Evolutionary conservation across 495 filamentous ascomycete species (phyloP), one percentile per base, ranked within the genome.

Genomic region (Apiosordaria backusii): DNA sequence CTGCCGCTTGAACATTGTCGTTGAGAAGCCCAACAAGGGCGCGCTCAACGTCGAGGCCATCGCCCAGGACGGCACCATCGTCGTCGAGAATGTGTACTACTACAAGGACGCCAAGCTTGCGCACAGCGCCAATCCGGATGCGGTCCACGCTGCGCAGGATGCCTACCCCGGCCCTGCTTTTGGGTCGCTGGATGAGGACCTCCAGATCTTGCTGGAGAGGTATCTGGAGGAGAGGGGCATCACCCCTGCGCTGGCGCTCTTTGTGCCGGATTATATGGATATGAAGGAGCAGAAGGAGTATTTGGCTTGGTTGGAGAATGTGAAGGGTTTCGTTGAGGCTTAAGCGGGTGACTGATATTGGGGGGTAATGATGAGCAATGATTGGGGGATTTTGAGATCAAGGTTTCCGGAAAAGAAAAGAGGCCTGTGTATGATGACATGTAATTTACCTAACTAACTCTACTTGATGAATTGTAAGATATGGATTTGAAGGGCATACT

Each of bases 251-350:
- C 84, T 99, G 72, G 93, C 92, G 64, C 80, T 92, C 68, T 97
- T 97, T 79, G 87, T 96, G 60, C 93, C 93, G 61, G 94, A 98
- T 75, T 99, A 97, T 81, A 94, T 98, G 74, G 92, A 97, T 78
- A 88, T 90, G 79, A 99, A 99, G 88, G 95, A 99, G 86, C 94
- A 99, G 87, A 91, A 88, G 85, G 95, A 99, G 84, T 99, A 99
- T 79, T 76, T 94, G 53, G 81, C 82, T 66, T 99, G 95, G 95
- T 82, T 99, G 76, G 86, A 88, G 70, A 92, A 88, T 71, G 85
- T 94, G 80, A 93, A 91, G 86, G 78, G 76, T 61, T 94, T 94
- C 72, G 78, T 93, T 68, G 84, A 86, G 73, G 89, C 88, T 67
- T 91, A 87, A 81, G 35, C 22, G 57, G 21, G 55, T 62, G 55